Evolutionary conservation across 1,284 basidiomycete genomes (phyloP).

Genomic region (Cryptococcus depauperatus): DNA sequence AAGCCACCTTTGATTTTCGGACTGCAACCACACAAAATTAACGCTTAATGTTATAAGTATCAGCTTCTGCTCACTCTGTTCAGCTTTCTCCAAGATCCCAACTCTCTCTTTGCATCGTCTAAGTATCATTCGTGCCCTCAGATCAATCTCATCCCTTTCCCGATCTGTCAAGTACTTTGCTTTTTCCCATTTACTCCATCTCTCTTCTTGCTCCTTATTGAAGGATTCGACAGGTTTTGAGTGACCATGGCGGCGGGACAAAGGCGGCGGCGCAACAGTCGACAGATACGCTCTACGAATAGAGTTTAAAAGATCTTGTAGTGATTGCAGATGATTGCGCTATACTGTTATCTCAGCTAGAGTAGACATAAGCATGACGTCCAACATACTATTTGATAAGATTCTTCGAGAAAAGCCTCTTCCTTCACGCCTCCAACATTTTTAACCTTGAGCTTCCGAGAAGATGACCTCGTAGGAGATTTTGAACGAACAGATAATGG

Average conservation of each 20-base stretch:
- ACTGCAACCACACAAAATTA: conserved; percentile 2
- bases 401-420: conserved; percentile 41
- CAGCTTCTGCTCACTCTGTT: conserved; percentile 43
- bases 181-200: conserved; percentile 36
- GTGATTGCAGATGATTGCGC: conserved; percentile 37
- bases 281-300: conserved; percentile 44
- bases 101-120: conserved; percentile 49
- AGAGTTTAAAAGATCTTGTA: conserved; percentile 27
- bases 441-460: conserved; percentile 15
- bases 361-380: not conserved
- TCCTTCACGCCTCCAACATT: conserved; percentile 19
- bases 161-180: conserved; percentile 48
- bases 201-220: conserved; percentile 15
- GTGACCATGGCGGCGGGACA: conserved; percentile 15
- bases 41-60: not conserved
- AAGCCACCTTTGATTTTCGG: conserved; percentile 17
- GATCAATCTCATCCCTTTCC: conserved; percentile 54
- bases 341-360: conserved; percentile 5
- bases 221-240: conserved; percentile 4
- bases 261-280: conserved; percentile 26
- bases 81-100: conserved; percentile 47
- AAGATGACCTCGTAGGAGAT: conserved; percentile 10
- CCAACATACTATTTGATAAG: conserved; percentile 43
- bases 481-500: conserved; percentile 12
- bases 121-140: conserved; percentile 50